These are phyloP conservation scores for Dioscorea cayenensis DNA, from an alignment of 116 monocot genomes.

Conservation along the genomic window DNA sequence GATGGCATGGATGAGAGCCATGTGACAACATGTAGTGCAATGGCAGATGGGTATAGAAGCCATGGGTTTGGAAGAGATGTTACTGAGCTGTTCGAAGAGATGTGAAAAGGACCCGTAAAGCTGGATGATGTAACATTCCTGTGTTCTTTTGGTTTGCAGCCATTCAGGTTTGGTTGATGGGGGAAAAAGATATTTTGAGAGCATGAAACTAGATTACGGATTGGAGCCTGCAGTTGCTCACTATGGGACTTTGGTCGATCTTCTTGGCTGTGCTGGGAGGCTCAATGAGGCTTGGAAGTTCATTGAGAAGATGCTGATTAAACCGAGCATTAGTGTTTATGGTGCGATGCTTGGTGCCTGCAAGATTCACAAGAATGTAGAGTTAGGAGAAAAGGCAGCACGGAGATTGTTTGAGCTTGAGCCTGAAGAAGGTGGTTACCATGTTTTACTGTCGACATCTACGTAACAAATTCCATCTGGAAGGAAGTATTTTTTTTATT, in stretches of 20 bases:
- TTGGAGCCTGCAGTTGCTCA: constrained; percentile 47
- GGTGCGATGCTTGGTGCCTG: constrained; percentile 87
- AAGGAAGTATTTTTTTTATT: too few relatives aligned
- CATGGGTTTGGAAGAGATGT: constrained; percentile 31
- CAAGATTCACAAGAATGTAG: constrained; percentile 68
- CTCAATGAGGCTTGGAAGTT: constrained; percentile 76
- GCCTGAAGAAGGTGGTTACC: constrained; percentile 74
- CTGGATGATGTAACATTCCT: constrained; percentile 64
- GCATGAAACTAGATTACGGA: constrained; percentile 52
- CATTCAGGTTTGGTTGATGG: constrained; percentile 59
- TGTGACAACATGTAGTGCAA: constrained; percentile 14
- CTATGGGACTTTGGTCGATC: constrained; percentile 69
- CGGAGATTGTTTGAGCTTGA: constrained; percentile 56
- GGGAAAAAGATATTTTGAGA: constrained; percentile 34
- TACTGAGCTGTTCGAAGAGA: constrained; percentile 55
- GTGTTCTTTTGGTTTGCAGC: constrained; percentile 64
- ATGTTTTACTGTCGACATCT: constrained; percentile 74
- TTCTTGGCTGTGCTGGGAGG: constrained; percentile 66
- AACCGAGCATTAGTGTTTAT: constrained; percentile 60
- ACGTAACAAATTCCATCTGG: constrained; percentile 63
- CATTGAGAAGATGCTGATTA: constrained; percentile 59
- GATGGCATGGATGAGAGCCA: constrained; percentile 35
- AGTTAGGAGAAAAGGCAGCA: constrained; percentile 55
- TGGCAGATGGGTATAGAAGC: not conserved
- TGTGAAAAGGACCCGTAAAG: constrained; percentile 38